Base-by-base conservation (phyloP, 768 basidiomycete genomes). In the Boletus sp. region DNA sequence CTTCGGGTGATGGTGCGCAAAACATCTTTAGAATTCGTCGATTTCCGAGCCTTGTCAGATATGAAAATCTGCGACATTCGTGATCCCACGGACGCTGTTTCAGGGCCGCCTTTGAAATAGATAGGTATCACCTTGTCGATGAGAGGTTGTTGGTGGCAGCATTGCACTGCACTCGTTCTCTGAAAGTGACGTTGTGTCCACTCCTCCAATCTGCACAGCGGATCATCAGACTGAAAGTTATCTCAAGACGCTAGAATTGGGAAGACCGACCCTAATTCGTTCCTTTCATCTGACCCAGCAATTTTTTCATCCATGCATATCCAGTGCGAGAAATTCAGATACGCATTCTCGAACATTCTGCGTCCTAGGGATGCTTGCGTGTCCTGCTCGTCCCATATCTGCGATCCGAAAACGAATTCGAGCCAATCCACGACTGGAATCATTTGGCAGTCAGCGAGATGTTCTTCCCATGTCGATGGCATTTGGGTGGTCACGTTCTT, bases 81-180 rank as follows among this genome's bases (percentile, higher is more conserved):
- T n/a, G n/a, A n/a, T n/a, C n/a, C n/a, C n/a, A n/a, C n/a, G n/a
- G n/a, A n/a, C n/a, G n/a, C n/a, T n/a, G n/a, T n/a, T n/a, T n/a
- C n/a, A n/a, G n/a, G n/a, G n/a, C n/a, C n/a, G n/a, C n/a, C n/a
- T n/a, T n/a, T n/a, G n/a, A n/a, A n/a, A n/a, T n/a, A n/a, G n/a
- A n/a, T n/a, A n/a, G n/a, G n/a, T 33, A 33, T 58, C 7, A 62
- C 44, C 32, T 67, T 55, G 45, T 63, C 52, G 18, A 66, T 33
- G 4, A 10, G 28, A 3, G 47, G 57, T 35, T 59, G 67, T 18
- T 40, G 45, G 17, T 52, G 56, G 35, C 50, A 54, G 29, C 64
- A 61, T 24, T 64, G 67, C 15, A 61, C 47, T 5, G 41, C 66
- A 20, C 59, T 54, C 8, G 67, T 66, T 28, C 58, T 48, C 20